These are phyloP conservation scores for Leucocoprinus birnbaumii DNA, from an alignment of 768 basidiomycete species.

Conservation along the genomic window DNA sequence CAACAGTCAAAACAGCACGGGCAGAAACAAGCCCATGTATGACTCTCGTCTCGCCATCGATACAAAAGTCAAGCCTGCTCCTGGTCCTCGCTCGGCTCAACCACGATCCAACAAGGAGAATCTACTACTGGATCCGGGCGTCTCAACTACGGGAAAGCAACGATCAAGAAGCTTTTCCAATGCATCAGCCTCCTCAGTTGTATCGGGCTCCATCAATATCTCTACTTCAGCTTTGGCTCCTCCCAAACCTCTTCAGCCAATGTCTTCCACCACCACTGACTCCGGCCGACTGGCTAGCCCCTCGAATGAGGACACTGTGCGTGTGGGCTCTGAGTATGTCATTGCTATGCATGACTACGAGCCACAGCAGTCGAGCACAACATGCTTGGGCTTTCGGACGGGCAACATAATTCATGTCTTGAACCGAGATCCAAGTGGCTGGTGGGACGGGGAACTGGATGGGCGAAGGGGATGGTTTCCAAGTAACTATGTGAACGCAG, in stretches of 20 bases:
- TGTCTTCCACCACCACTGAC: slow-evolving; percentile 15
- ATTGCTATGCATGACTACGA: slow-evolving; percentile 91
- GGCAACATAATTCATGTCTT: slow-evolving; percentile 92
- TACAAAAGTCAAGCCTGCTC: slow-evolving; percentile 35
- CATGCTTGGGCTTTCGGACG: slow-evolving; percentile 84
- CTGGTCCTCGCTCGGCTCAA: slow-evolving; percentile 28
- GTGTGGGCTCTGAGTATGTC: slow-evolving; percentile 65
- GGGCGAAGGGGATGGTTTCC: slow-evolving; percentile 96
- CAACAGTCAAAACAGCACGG: no score
- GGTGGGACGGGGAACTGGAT: slow-evolving; percentile 98
- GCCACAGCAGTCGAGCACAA: slow-evolving; percentile 67
- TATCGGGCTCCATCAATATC: slow-evolving; percentile 55
- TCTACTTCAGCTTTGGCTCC: slow-evolving; percentile 48
- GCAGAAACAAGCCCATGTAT: slow-evolving; percentile 30
- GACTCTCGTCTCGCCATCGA: slow-evolving; percentile 45
- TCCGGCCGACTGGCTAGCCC: slow-evolving; percentile 41
- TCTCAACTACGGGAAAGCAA: slow-evolving; percentile 26
- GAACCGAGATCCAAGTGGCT: slow-evolving; percentile 83
- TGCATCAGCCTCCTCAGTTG: slow-evolving; percentile 54
- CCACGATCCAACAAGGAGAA: slow-evolving; percentile 25
- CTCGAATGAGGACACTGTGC: slow-evolving; percentile 48
- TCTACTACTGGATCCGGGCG: slow-evolving; percentile 28
- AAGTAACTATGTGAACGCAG: slow-evolving; percentile 87
- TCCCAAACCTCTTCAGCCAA: slow-evolving; percentile 24
- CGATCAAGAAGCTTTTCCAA: slow-evolving; percentile 51